These are phyloP conservation scores for Gossypium ekmanianum DNA, from an alignment of 345 rosid species.

Conservation along the genomic window DNA sequence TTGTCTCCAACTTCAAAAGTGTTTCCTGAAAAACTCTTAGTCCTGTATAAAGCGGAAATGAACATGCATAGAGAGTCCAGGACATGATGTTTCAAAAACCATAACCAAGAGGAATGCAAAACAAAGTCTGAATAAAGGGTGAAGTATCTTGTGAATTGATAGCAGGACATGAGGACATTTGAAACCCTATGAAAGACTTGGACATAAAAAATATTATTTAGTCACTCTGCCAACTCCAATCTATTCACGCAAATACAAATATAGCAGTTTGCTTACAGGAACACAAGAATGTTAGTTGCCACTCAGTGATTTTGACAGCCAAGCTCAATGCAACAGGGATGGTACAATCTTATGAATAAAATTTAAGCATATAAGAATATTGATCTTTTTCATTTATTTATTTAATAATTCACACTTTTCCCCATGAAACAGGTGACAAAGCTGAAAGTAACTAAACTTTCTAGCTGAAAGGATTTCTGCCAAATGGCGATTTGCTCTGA, in stretches of 20 bases:
- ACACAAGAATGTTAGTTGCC: neutral
- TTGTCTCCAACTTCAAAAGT: neutral
- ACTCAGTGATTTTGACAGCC: neutral
- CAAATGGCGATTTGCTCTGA: neutral
- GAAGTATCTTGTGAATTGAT: neutral
- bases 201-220: neutral
- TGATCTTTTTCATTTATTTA: neutral
- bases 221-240: neutral
- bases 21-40: neutral
- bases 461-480: neutral
- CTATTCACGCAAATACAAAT: neutral
- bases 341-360: constrained; percentile 4
- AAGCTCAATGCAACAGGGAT: neutral
- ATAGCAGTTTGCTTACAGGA: neutral
- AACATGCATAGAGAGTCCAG: neutral
- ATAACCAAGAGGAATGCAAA: neutral
- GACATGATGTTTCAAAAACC: neutral
- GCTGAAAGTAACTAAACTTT: neutral
- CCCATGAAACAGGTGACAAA: neutral
- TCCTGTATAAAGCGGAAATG: neutral
- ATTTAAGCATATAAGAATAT: neutral
- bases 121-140: neutral
- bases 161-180: neutral
- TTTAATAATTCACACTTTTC: too few species aligned
- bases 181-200: neutral